Percentiles rank a stretch among this genome's conserved stretches.
Conservation (phyloP, 106 monocot genomes). For the Allium sativum region DNA sequence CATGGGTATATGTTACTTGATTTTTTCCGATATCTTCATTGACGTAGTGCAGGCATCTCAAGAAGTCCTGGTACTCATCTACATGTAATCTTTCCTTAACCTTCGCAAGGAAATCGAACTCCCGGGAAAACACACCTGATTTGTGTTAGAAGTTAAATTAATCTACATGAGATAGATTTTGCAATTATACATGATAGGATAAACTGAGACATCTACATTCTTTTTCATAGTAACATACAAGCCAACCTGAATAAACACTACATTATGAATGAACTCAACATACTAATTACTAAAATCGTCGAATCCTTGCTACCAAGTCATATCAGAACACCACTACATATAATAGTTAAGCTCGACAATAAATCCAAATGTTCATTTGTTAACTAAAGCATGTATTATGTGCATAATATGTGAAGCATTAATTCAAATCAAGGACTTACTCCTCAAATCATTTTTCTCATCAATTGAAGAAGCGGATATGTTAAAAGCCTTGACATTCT, state of each 20-base stretch:
- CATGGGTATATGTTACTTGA: conserved; percentile 72
- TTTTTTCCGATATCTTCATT: conserved; percentile 82
- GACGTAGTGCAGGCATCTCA: conserved; percentile 93
- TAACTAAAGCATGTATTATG: neutral
- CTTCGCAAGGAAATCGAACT: conserved; percentile 80
- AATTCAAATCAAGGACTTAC: conserved; percentile 26
- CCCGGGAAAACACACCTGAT: conserved; percentile 70
- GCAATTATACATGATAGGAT: too few relatives aligned
- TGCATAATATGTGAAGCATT: neutral
- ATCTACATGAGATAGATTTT: neutral
- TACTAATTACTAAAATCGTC: too few relatives aligned
- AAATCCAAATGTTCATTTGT: too few relatives aligned
- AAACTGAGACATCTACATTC: too few relatives aligned
- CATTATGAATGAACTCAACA: too few relatives aligned
- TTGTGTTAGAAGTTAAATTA: neutral
- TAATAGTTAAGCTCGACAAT: too few relatives aligned
- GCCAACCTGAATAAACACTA: too few relatives aligned
- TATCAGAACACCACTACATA: too few relatives aligned
- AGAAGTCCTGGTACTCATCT: conserved; percentile 88
- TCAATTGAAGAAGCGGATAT: conserved; percentile 68
- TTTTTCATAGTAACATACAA: too few relatives aligned
- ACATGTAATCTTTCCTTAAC: conserved; percentile 84
- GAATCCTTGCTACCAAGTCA: too few relatives aligned
- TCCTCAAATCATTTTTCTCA: conserved; percentile 77
- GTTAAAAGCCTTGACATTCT: conserved; percentile 44